These are phyloP conservation scores for Lactarius trivialis DNA, from an alignment of 768 basidiomycete genomes.

Conservation along the genomic window DNA sequence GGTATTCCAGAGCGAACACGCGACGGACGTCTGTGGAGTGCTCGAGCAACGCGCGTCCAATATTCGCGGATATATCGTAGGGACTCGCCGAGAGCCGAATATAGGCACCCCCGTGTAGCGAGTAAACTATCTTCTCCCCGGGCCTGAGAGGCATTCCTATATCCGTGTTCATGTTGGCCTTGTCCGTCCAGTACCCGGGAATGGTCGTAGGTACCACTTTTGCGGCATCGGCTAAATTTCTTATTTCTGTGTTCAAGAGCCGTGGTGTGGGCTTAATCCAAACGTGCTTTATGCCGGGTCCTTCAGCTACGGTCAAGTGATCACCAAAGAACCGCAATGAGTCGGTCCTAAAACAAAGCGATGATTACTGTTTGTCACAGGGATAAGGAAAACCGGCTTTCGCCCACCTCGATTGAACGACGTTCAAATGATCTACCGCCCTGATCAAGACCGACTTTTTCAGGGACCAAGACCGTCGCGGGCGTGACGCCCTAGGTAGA, in stretches of 20 bases:
- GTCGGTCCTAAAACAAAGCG: conserved; percentile 5
- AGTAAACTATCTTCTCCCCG: conserved; percentile 53
- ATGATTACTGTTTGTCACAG: not conserved
- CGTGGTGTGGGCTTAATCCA: conserved; percentile 23
- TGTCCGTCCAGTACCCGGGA: conserved; percentile 21
- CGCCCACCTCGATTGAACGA: conserved; percentile 4
- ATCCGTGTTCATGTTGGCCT: not conserved
- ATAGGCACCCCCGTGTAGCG: conserved; percentile 61
- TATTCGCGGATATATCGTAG: conserved; percentile 32
- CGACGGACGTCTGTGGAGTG: conserved; percentile 36
- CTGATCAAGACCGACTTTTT: conserved; percentile 9
- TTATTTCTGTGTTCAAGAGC: conserved; percentile 15
- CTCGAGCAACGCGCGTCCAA: conserved; percentile 34
- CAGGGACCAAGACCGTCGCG: conserved; percentile 12
- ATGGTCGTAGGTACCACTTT: conserved; percentile 13
- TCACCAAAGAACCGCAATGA: conserved; percentile 11
- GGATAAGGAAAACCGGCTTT: not conserved
- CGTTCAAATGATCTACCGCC: not conserved
- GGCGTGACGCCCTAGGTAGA: not conserved
- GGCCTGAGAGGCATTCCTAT: conserved; percentile 34
- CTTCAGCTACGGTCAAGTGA: conserved; percentile 11
- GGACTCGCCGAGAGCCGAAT: conserved; percentile 51
- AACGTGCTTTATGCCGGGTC: conserved; percentile 16
- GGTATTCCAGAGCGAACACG: conserved; percentile 64
- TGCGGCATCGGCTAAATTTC: conserved; percentile 7